Conservation (phyloP, 208 protist species). For the Wallacemonas sp. region DNA sequence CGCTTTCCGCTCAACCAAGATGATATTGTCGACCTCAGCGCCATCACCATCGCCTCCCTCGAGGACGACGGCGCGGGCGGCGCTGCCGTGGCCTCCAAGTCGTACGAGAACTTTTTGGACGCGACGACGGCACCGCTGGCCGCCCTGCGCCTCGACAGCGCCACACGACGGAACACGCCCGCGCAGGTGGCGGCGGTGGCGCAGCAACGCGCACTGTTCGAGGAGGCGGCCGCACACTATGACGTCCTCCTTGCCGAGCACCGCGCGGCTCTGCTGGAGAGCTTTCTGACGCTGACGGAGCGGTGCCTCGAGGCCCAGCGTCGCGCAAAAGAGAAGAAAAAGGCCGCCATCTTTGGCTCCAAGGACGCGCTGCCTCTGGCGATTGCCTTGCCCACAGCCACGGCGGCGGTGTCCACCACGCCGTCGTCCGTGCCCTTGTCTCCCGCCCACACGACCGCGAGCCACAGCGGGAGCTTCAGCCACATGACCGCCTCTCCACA, state of each 20-base stretch:
- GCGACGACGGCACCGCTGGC: neutral
- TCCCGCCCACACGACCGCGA: too few species aligned
- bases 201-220: neutral
- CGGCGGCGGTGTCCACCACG: too few species aligned
- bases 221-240: neutral
- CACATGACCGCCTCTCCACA: neutral
- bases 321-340: neutral
- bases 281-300: conserved; percentile 20
- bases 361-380: neutral
- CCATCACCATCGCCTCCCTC: conserved; percentile 8
- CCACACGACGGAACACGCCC: neutral
- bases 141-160: neutral
- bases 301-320: conserved; percentile 15
- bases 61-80: neutral
- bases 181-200: neutral
- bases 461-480: neutral
- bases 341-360: conserved; percentile 15
- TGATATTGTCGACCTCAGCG: conserved; percentile 1
- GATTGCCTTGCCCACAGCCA: conserved; percentile 11
- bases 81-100: conserved; percentile 1
- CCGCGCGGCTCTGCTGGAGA: conserved; percentile 4
- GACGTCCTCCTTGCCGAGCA: conserved; percentile 19
- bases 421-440: too few species aligned
- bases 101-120: conserved; percentile 13
- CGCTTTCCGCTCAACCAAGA: neutral